phyloP scores from a whole-genome alignment of 2,329 filamentous ascomycete species.

The Pestalotiopsis sp. region DNA sequence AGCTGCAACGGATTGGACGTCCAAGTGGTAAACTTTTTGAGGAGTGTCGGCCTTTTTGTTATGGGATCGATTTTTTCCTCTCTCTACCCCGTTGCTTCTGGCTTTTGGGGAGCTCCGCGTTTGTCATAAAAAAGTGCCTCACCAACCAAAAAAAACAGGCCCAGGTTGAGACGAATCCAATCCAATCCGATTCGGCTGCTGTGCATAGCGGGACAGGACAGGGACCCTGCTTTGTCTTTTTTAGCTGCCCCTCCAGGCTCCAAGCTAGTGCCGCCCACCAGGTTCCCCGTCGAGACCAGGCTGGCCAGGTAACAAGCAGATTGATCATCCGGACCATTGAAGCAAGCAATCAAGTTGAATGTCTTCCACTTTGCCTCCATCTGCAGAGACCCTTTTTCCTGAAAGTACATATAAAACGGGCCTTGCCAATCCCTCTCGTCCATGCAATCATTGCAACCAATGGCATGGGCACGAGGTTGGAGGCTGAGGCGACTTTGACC shows the following conservation, averaged over 20 bases:
- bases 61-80: neutral
- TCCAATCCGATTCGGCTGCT: conserved; percentile 3
- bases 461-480: neutral
- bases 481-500: neutral
- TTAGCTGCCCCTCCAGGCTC: neutral
- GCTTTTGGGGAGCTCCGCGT: conserved; percentile 9
- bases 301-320: neutral
- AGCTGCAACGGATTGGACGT: neutral
- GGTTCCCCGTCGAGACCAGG: neutral
- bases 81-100: neutral
- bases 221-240: neutral
- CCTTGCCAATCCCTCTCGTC: neutral
- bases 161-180: neutral
- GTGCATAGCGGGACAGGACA: neutral
- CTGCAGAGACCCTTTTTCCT: neutral
- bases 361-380: neutral
- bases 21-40: neutral
- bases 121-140: conserved; percentile 7
- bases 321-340: neutral
- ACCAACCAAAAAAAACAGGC: neutral
- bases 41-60: conserved; percentile 3
- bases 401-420: neutral
- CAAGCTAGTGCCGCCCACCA: neutral
- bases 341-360: neutral
- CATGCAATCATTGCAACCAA: neutral